Base-by-base conservation (phyloP, 495 filamentous ascomycete species). In the Podospora fimiseda region DNA sequence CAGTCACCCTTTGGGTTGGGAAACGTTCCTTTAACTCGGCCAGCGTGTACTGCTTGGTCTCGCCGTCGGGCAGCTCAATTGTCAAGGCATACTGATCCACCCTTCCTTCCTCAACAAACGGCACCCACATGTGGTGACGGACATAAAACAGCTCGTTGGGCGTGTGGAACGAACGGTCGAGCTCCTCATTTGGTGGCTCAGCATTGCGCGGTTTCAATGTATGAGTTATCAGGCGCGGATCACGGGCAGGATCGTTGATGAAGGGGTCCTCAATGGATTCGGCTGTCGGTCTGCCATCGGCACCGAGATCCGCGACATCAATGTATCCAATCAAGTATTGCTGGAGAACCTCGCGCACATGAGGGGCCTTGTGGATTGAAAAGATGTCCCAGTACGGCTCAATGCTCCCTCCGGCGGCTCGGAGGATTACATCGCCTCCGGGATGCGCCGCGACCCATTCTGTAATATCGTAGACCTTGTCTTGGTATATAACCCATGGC, bases 311-410 rank as follows among this genome's bases (percentile, higher is more conserved):
- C 4, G 60, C 65, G 0, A 60, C 59, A 48, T 81, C 71, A 9
- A 84, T 69, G 46, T 65, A 71, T 24, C 80, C 80, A 20, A 84
- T 75, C 14, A 72, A 64, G 53, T 75, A 83, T 45, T 75, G 69
- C 14, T 79, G 66, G 2, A 84, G 68, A 13, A 82, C 79, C 44
- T 84, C 79, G 15, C 72, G 73, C 5, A 82, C 80, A 20, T 82
- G 71, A 8, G 74, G 65, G 22, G 73, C 62, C 59, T 82, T 78
- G 60, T 84, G 80, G 43, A 84, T 82, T 39, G 71, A 71, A 46
- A 84, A 83, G 42, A 84, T 82, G 33, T 83, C 67, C 80, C 80
- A 84, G 62, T 83, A 84, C 1, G 76, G 80, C 42, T 84, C 80
- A 21, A 83, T 70, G 48, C 67, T 70, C 37, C 72, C 76, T 16